Base-by-base conservation (phyloP, 2,329 filamentous ascomycete genomes). In the Ilyonectria sp. region DNA sequence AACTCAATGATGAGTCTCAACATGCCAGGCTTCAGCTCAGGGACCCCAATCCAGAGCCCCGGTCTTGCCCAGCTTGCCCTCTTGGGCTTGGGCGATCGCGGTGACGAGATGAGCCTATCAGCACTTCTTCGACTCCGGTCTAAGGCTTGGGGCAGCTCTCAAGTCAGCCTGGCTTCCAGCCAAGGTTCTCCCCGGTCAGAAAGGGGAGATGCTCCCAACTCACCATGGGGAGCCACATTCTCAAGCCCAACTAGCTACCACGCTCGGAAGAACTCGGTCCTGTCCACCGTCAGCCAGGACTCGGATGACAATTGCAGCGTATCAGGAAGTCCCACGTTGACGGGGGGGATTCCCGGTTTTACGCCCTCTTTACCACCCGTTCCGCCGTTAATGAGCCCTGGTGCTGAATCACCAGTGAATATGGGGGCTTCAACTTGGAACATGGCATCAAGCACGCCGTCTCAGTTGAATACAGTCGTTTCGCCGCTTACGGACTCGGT, bases 1-100 rank as follows among this genome's bases (percentile, higher is more conserved):
- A 98, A 98, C 78, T 97, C 93, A 1, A 89, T 97, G 65, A 93
- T 97, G 83, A 94, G 92, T 65, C 83, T 95, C 68, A 82, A 81
- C 31, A 80, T 83, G 66, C 78, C 80, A 11, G 73, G 78, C 4
- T 75, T 80, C 33, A 76, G 76, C 13, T 89, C 85, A 64, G 78
- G 77, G 10, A 88, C 83, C 46, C 80, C 81, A 1, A 75, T 94
- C 2, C 85, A 90, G 35, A 94, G 91, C 71, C 92, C 94, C 0
- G 92, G 92, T 0, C 84, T 97, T 26, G 92, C 93, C 1, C 93
- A 97, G 77, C 83, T 97, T 26, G 92, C 93, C 1, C 88, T 86
- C 86, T 87, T 83, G 86, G 85, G 85, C 3, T 87, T 83, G 86
- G 85, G 85, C 3, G 89, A 87, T 11, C 82, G 79, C 21, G 81